A percentile compares a stretch with the other conserved stretches of the same genome.
These are phyloP conservation scores for Pythium angustatum DNA, from an alignment of 352 stramenopile genomes.

Conservation along the genomic window DNA sequence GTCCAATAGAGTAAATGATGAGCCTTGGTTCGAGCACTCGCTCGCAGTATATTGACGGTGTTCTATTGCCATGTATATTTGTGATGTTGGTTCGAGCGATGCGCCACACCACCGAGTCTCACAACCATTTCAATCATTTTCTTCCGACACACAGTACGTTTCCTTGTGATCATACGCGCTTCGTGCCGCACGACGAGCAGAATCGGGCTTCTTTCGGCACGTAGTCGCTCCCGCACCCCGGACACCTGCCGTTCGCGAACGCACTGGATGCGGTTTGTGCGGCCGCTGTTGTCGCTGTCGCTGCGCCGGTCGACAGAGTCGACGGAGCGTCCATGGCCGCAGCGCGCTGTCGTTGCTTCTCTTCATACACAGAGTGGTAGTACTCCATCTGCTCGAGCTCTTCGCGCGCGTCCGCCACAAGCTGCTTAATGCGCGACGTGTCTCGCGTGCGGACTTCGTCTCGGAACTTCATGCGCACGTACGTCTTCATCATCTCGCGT, in stretches of 20 bases:
- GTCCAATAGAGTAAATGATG: conserved; percentile 30
- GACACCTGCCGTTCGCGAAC: conserved; percentile 27
- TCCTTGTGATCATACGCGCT: conserved; percentile 36
- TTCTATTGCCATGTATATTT: no score
- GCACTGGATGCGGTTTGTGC: not conserved
- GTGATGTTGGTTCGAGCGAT: no score
- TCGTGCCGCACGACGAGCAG: conserved; percentile 69
- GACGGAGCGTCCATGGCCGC: not conserved
- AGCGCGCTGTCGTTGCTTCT: conserved; percentile 47
- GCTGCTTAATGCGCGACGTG: conserved; percentile 45
- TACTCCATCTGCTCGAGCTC: conserved; percentile 87
- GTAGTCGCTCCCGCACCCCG: conserved; percentile 45
- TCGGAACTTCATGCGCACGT: conserved; percentile 80
- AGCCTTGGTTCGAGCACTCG: not conserved
- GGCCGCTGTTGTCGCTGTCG: conserved; percentile 4
- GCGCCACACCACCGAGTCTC: not conserved
- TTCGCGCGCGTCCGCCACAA: conserved; percentile 67
- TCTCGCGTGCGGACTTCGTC: conserved; percentile 53
- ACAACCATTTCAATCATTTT: no score
- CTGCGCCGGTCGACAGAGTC: not conserved
- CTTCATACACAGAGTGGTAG: conserved; percentile 80
- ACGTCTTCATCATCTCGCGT: conserved; percentile 83
- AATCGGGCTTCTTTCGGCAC: conserved; percentile 62
- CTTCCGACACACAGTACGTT: no score
- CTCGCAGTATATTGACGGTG: no score